phyloP scores from a whole-genome alignment of 2,329 filamentous ascomycete species.

The Rutstroemia sp. region DNA sequence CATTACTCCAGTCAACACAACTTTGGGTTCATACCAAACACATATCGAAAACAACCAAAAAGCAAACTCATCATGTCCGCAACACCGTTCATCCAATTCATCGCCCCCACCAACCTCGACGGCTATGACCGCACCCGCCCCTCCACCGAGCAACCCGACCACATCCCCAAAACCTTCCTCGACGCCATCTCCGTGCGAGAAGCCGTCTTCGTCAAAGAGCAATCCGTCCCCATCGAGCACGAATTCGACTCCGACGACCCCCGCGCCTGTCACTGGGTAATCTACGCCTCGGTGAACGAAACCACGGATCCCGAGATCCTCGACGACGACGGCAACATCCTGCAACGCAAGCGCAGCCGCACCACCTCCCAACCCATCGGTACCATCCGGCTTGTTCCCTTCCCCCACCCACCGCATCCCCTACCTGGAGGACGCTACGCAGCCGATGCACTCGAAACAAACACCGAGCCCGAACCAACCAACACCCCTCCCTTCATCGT shows the following conservation, averaged over 20 bases:
- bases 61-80: slow-evolving; percentile 3
- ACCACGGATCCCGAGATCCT: slow-evolving; percentile 36
- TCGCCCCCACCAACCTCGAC: slow-evolving; percentile 40
- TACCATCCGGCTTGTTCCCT: slow-evolving; percentile 50
- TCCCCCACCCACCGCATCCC: slow-evolving; percentile 49
- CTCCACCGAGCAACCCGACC: slow-evolving; percentile 37
- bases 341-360: slow-evolving; percentile 36
- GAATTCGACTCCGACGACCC: slow-evolving; percentile 79
- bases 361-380: slow-evolving; percentile 30
- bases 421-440: slow-evolving; percentile 32
- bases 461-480: not conserved
- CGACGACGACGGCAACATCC: slow-evolving; percentile 36
- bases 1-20: not conserved
- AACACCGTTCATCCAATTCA: slow-evolving; percentile 27
- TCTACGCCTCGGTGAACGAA: slow-evolving; percentile 61
- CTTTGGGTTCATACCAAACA: not conserved
- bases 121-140: slow-evolving; percentile 37
- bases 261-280: slow-evolving; percentile 73
- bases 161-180: slow-evolving; percentile 48
- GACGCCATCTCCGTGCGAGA: slow-evolving; percentile 58
- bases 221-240: slow-evolving; percentile 50
- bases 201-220: slow-evolving; percentile 53
- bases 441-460: slow-evolving; percentile 17
- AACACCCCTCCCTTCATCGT: slow-evolving; percentile 16
- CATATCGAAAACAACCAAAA: not conserved